Base-by-base conservation (phyloP, 73 alveolate genomes). In the Paramecium octaurelia region DNA sequence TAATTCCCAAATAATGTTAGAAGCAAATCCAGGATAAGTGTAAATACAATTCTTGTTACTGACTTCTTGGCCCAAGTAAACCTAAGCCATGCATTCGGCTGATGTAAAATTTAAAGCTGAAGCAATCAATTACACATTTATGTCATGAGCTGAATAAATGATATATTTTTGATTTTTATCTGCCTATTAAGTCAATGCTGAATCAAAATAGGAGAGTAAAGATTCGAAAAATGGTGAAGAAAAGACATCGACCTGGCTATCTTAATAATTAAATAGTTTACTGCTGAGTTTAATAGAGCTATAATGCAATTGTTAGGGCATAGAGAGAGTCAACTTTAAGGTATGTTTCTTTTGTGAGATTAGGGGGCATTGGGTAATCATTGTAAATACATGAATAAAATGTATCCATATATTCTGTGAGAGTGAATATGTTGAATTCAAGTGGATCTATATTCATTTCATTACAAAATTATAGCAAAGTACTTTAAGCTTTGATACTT, bases 111-210 rank as follows among this genome's bases (percentile, higher is more conserved):
- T 89, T 73, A 89, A 40, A 10, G 92, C 94, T 44, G 75, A 50
- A 16, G 75, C 38, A 23, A 89, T 69, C 54, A 89, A 46, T 23
- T 77, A 71, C 11, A 73, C 88, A 23, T 88, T 89, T 35, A 68
- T 50, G 24, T 89, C 94, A 46, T 89, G 94, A 27, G 94, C 94
- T 59, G 94, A 89, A 43, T 70, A 83, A 10, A 71, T 48, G 20
- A 58, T 40, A 44, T 64, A 89, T 29, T 89, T 89, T 36, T 71
- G 73, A 18, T n/a, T 90, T 4, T 40, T 73, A 36, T 29, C n/a
- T 24, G 4, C 27, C 29, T 16, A 18, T 57, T 87, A 29, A 4
- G 34, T 87, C 12, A 87, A 36, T 21, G 50, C 35, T 6, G 38
- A 29, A 8, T 87, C 93, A 35, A 68, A 18, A 40, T 89, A 44